Percentiles rank a stretch among this genome's conserved stretches.
phyloP scores from a whole-genome alignment of 495 filamentous ascomycete genomes.

The Wilcoxina mikolae region DNA sequence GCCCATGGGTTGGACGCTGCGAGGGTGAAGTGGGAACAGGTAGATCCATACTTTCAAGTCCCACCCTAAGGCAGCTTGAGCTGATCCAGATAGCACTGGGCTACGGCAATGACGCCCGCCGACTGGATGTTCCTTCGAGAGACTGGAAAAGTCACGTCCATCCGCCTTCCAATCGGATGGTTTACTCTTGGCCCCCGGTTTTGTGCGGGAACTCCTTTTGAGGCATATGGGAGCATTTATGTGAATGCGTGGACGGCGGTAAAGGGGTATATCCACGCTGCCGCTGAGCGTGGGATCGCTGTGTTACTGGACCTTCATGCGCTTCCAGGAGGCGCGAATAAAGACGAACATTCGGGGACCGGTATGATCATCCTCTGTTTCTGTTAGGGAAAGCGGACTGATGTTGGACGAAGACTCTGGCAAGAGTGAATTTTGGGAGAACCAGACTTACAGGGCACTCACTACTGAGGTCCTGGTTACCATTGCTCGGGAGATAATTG shows the following conservation, averaged over 20 bases:
- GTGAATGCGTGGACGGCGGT: slow-evolving; percentile 36
- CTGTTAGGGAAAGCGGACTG: not conserved
- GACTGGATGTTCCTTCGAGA: slow-evolving; percentile 37
- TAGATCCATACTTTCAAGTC: not conserved
- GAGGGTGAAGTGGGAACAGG: slow-evolving; percentile 34
- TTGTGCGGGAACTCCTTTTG: slow-evolving; percentile 37
- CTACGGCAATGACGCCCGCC: slow-evolving; percentile 32
- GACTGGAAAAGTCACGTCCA: slow-evolving; percentile 35
- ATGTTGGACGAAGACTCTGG: not conserved
- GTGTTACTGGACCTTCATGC: slow-evolving; percentile 42
- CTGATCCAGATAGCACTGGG: slow-evolving; percentile 31
- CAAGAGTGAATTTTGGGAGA: slow-evolving; percentile 35
- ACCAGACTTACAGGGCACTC: slow-evolving; percentile 27
- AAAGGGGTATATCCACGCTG: slow-evolving; percentile 31
- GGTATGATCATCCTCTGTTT: slow-evolving; percentile 14
- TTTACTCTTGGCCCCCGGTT: slow-evolving; percentile 38
- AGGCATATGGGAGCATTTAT: slow-evolving; percentile 34
- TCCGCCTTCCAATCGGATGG: slow-evolving; percentile 43
- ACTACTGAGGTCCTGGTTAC: slow-evolving; percentile 33
- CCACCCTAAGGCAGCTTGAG: not conserved
- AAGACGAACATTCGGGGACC: slow-evolving; percentile 38
- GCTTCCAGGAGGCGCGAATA: slow-evolving; percentile 41
- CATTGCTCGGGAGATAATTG: slow-evolving; percentile 33
- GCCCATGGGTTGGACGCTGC: slow-evolving; percentile 35
- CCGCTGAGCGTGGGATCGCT: slow-evolving; percentile 35